phyloP scores from a whole-genome alignment of 352 stramenopile species.

The Phytophthora pistaciae region DNA sequence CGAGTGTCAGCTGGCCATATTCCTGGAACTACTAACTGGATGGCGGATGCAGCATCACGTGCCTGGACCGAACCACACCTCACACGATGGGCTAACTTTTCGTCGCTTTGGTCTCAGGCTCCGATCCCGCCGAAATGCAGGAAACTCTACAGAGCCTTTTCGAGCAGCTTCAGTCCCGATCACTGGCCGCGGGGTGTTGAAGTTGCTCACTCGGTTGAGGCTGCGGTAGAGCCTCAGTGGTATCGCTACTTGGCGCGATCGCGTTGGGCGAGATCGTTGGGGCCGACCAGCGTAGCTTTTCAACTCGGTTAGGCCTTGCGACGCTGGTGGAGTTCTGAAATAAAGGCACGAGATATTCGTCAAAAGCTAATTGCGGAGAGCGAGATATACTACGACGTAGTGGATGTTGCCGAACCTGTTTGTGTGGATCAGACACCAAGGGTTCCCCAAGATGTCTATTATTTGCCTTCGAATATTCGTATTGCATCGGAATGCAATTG shows the following conservation, averaged over 20 bases:
- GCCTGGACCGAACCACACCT: conserved; percentile 17
- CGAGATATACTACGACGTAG: not conserved
- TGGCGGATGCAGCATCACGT: conserved; percentile 34
- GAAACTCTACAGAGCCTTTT: too few relatives aligned
- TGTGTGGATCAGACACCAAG: not conserved
- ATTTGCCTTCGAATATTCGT: not conserved
- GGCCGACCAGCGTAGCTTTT: not conserved
- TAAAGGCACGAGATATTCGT: conserved; percentile 1
- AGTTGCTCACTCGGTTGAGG: not conserved
- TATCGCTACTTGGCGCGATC: not conserved
- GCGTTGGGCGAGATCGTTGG: not conserved
- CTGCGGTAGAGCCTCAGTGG: not conserved
- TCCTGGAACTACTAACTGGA: conserved; percentile 9
- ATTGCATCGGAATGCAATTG: too few relatives aligned
- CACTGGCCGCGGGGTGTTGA: not conserved
- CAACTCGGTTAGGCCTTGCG: not conserved
- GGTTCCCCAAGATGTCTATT: not conserved
- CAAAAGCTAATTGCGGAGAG: conserved; percentile 1
- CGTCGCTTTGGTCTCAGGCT: not conserved
- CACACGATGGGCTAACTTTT: conserved; percentile 8
- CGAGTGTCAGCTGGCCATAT: conserved; percentile 17
- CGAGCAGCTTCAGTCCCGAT: too few relatives aligned
- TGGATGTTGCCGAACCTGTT: not conserved
- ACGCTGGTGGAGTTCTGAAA: not conserved
- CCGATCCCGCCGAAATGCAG: not conserved